Conservation (phyloP, 768 basidiomycete genomes). For the Amanita brunnescens region DNA sequence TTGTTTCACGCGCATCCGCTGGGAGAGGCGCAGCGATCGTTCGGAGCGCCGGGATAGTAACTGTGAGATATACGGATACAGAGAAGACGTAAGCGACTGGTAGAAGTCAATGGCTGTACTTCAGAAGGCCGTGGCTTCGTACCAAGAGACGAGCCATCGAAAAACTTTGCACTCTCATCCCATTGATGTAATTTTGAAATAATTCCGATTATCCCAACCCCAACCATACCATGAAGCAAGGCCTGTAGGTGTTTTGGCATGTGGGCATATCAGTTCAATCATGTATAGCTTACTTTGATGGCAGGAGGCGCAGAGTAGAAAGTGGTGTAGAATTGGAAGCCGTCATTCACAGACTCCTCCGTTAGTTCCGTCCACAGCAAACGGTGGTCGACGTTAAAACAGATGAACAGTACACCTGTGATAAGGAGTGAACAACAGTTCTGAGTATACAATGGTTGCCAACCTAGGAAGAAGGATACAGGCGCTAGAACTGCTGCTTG, state of each 20-base stretch:
- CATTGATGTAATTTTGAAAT: constrained; percentile 76
- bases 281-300: constrained; percentile 59
- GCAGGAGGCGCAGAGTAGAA: constrained; percentile 92
- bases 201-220: constrained; percentile 66
- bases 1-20: constrained; percentile 54
- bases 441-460: constrained; percentile 16
- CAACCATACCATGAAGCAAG: constrained; percentile 78
- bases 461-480: constrained; percentile 85
- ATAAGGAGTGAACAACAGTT: background rate
- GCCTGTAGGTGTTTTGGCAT: constrained; percentile 40
- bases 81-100: constrained; percentile 69
- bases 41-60: constrained; percentile 69
- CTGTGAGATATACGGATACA: constrained; percentile 73
- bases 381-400: constrained; percentile 81
- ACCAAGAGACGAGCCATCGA: constrained; percentile 89
- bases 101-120: constrained; percentile 2
- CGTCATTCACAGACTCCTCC: constrained; percentile 60
- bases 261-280: background rate
- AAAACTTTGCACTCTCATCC: constrained; percentile 92
- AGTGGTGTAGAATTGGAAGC: constrained; percentile 83
- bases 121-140: constrained; percentile 17
- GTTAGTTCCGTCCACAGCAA: constrained; percentile 65
- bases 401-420: constrained; percentile 74
- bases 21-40: constrained; percentile 59
- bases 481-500: constrained; percentile 84